These are phyloP conservation scores for Trichomonascus vanleenenianus DNA, from an alignment of 805 yeast species.

Conservation along the genomic window DNA sequence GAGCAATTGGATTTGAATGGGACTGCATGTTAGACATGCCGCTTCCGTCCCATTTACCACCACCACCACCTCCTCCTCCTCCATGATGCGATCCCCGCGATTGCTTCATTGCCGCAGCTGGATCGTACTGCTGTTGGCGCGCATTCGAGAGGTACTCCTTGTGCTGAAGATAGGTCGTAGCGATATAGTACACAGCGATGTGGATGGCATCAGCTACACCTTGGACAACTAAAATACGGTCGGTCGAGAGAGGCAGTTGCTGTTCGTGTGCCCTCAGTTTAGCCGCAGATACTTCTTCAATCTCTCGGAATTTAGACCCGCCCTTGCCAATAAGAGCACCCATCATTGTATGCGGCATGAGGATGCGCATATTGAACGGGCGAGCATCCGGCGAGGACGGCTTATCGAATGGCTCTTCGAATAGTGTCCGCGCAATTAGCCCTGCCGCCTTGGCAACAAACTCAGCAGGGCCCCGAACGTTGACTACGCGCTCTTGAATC, in stretches of 20 bases:
- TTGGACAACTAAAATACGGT: conserved; percentile 56
- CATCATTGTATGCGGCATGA: conserved; percentile 72
- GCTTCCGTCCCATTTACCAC: neutral
- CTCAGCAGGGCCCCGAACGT: conserved; percentile 67
- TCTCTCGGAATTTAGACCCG: conserved; percentile 67
- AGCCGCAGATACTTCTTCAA: conserved; percentile 77
- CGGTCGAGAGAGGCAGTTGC: conserved; percentile 68
- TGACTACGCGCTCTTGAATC: conserved; percentile 65
- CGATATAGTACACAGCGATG: conserved; percentile 69
- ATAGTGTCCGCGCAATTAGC: conserved; percentile 54
- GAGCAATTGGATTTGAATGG: no score
- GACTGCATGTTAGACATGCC: no score
- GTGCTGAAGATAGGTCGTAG: conserved; percentile 59
- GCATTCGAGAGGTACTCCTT: conserved; percentile 43
- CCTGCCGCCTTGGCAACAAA: conserved; percentile 79
- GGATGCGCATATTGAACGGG: conserved; percentile 48
- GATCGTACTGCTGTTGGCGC: conserved; percentile 53
- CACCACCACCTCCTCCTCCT: no score
- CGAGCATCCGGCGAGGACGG: conserved; percentile 50
- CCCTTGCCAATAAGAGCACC: conserved; percentile 76
- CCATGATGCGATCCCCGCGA: no score
- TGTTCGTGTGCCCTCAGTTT: conserved; percentile 64
- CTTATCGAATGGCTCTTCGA: conserved; percentile 57
- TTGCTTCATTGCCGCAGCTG: conserved; percentile 22
- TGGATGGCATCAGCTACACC: conserved; percentile 87